Conservation (phyloP, 441 rosid species). For the Brassica balearica region DNA sequence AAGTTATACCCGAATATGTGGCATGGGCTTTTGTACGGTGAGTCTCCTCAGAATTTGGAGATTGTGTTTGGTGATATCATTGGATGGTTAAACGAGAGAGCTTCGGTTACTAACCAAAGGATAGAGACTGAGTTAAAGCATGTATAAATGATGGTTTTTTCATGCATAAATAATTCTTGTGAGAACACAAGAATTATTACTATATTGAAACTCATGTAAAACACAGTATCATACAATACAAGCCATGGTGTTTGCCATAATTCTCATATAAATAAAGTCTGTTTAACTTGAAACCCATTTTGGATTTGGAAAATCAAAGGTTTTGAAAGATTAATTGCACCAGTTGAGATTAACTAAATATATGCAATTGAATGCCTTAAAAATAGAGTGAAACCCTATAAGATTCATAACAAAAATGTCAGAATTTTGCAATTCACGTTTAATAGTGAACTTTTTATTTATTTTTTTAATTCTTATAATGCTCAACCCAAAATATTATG, state of each 20-base stretch:
- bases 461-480: background rate
- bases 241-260: background rate
- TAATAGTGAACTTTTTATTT: background rate
- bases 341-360: background rate
- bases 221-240: background rate
- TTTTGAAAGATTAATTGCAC: background rate
- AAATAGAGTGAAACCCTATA: background rate
- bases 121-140: conserved; percentile 23
- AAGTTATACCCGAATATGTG: conserved; percentile 84
- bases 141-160: conserved; percentile 5
- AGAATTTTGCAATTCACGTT: background rate
- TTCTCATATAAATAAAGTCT: background rate
- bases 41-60: conserved; percentile 59
- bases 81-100: conserved; percentile 61
- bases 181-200: background rate
- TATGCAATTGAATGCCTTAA: background rate
- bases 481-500: background rate
- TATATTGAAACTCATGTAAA: conserved; percentile 15
- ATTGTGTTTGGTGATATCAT: conserved; percentile 69
- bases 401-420: background rate
- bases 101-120: conserved; percentile 23
- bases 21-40: conserved; percentile 87
- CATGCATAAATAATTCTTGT: conserved; percentile 12
- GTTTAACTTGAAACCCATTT: background rate
- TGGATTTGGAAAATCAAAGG: background rate